Evolutionary conservation across 2,329 filamentous ascomycete genomes (phyloP).

Genomic region (Dendrostoma leiphaemia): DNA sequence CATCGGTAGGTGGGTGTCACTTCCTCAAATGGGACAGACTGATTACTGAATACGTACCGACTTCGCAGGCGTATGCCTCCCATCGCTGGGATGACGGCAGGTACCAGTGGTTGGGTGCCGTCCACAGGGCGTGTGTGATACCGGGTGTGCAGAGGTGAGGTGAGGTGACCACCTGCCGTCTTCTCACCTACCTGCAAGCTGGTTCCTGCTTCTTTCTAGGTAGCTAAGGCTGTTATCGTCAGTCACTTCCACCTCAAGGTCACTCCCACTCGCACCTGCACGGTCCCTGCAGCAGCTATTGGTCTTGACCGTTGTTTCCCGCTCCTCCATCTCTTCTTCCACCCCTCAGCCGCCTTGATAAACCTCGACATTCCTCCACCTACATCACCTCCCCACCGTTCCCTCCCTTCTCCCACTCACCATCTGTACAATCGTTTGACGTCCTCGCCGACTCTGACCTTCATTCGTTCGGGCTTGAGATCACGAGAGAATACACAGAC

Average conservation of each 20-base stretch:
- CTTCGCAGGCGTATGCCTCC: slow-evolving; percentile 1
- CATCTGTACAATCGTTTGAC: slow-evolving; percentile 11
- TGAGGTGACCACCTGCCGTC: slow-evolving; percentile 6
- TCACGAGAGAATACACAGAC: background rate
- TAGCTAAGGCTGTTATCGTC: background rate
- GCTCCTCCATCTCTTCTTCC: background rate
- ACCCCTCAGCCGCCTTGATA: slow-evolving; percentile 5
- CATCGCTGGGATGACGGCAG: slow-evolving; percentile 4
- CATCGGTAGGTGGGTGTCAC: background rate
- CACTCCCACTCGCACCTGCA: background rate
- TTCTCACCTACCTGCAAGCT: background rate
- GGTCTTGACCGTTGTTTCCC: background rate
- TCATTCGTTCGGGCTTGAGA: slow-evolving; percentile 3
- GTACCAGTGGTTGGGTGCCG: no score
- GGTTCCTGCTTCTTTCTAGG: background rate
- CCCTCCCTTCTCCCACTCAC: background rate
- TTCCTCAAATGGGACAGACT: background rate
- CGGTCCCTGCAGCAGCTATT: slow-evolving; percentile 1
- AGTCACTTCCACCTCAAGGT: background rate
- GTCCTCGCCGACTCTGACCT: slow-evolving; percentile 13
- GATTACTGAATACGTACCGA: background rate
- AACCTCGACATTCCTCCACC: slow-evolving; percentile 5
- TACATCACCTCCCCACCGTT: background rate
- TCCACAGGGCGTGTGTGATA: background rate
- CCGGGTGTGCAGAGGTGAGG: background rate